Base-by-base conservation (phyloP, 768 basidiomycete genomes). In the Pleurotus giganteus region DNA sequence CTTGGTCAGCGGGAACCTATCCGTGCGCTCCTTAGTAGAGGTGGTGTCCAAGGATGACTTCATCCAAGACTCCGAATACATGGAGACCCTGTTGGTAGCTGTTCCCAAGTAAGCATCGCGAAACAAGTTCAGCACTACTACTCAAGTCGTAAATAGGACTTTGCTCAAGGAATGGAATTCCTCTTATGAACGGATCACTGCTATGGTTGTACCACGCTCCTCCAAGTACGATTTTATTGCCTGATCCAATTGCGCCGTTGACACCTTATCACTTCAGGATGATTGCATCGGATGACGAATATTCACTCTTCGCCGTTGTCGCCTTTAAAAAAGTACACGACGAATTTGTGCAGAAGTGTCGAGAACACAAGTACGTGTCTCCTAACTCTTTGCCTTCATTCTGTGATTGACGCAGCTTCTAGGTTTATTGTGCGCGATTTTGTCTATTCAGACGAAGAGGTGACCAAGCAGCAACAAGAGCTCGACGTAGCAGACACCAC, bases 381-480 rank as follows among this genome's bases (percentile, higher is more conserved):
- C 9, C 24, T 27, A 34, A 26, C 51, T 19, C 32, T 17, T 37
- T 31, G 3, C 52, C 27, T 29, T 17, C 19, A 19, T 53, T 46
- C 54, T 42, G 55, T 29, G 55, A 55, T 57, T 31, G 39, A n/a
- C 29, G 34, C 4, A 8, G 44, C 41, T 12, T 12, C 2, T 53
- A 97, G 95, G 66, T 98, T 94, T 73, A 86, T 94, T 55, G 83
- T 94, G 8, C 85, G 97, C n/a, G 97, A 99, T 61, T 99, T 98
- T 67, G 82, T 81, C 12, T 98, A 81, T 66, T 91, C 94, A 21
- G 89, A 92, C 65, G 86, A 86, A 39, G 86, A 87, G 56, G 74
- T 94, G 26, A 77, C 77, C 57, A 92, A 87, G 69, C 91, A 96
- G 66, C 79, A 78, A 60, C 81, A 90, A 66, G 96, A 96, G 47